phyloP scores from a whole-genome alignment of 495 filamentous ascomycete species.

The Friedmanniomyces simplex region DNA sequence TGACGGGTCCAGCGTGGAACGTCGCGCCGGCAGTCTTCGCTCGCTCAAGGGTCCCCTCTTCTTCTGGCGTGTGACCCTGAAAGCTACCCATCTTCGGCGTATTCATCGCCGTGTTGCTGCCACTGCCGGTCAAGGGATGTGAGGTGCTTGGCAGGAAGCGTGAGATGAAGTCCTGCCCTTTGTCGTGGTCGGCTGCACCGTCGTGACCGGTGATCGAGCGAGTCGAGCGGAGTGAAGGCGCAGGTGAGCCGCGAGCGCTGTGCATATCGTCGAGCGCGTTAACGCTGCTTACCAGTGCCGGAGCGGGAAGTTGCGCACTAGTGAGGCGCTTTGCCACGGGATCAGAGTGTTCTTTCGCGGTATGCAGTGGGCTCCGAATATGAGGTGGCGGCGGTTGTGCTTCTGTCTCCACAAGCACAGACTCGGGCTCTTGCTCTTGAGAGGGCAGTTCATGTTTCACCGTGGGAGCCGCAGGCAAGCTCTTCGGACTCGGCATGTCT shows the following conservation, averaged over 20 bases:
- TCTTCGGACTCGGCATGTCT: neutral
- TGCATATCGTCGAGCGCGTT: slow-evolving; percentile 12
- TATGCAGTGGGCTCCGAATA: slow-evolving; percentile 7
- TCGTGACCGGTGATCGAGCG: slow-evolving; percentile 10
- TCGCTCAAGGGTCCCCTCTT: slow-evolving; percentile 1
- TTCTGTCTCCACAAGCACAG: neutral
- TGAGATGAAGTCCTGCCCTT: slow-evolving; percentile 13
- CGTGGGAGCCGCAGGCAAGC: neutral
- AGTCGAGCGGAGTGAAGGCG: slow-evolving; percentile 11
- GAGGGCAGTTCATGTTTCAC: neutral
- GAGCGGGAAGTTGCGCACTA: slow-evolving; percentile 10
- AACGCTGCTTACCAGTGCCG: slow-evolving; percentile 16
- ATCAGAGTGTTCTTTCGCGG: slow-evolving; percentile 11
- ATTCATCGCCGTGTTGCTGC: slow-evolving; percentile 9
- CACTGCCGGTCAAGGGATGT: slow-evolving; percentile 16
- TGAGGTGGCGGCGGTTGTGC: neutral
- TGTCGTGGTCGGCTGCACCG: slow-evolving; percentile 2
- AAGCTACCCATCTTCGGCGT: slow-evolving; percentile 17
- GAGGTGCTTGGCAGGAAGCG: slow-evolving; percentile 18
- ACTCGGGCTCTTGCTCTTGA: neutral
- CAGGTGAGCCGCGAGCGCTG: slow-evolving; percentile 9
- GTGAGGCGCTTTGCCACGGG: slow-evolving; percentile 5
- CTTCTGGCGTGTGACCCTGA: slow-evolving; percentile 8
- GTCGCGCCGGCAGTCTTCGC: neutral
- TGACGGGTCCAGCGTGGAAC: neutral